Evolutionary conservation across 208 protist species (phyloP), one percentile per base, ranked within the genome.

Genomic region (Angomonas deanei): DNA sequence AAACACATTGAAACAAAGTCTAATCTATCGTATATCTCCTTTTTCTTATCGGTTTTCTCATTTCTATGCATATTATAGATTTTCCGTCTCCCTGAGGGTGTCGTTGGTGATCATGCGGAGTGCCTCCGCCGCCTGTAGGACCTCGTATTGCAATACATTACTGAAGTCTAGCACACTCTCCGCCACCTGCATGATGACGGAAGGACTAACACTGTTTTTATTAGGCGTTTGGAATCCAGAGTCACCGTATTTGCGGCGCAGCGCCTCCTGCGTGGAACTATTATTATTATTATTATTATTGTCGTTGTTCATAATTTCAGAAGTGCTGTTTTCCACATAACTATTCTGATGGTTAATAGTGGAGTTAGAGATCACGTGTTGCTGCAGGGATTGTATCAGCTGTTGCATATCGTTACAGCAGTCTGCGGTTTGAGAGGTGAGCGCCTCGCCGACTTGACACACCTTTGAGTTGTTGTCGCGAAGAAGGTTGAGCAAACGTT

Each of bases 131-230:
- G 82, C 80, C 24, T 72, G 58, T 15, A 69, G 50, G 15, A 92
- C 72, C 64, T 89, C 80, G 23, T 62, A 54, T 30, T 76, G 76
- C 15, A 92, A 71, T 49, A 88, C 84, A 24, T 81, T 70, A 11
- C 80, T 76, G 70, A 88, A 94, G 63, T 87, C 88, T 13, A 91
- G 57, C n/a, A 86, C 70, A 23, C 80, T 86, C 15, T 84, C 82
- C 38, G 82, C 81, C 34, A 94, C 66, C 52, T 82, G 70, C 36
- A 76, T 65, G 32, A 92, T 47, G 0, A 74, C 68, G 31, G 70
- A 54, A 1, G 42, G 61, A 27, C 30, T 48, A n/a, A 60, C 30
- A 30, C 21, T 24, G 50, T 19, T 33, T 30, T n/a, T n/a, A n/a
- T n/a, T n/a, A n/a, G n/a, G n/a, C n/a, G n/a, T n/a, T n/a, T n/a